Evolutionary conservation across 129 eudicot genomes (phyloP).

Genomic region (Tanacetum coccineum): DNA sequence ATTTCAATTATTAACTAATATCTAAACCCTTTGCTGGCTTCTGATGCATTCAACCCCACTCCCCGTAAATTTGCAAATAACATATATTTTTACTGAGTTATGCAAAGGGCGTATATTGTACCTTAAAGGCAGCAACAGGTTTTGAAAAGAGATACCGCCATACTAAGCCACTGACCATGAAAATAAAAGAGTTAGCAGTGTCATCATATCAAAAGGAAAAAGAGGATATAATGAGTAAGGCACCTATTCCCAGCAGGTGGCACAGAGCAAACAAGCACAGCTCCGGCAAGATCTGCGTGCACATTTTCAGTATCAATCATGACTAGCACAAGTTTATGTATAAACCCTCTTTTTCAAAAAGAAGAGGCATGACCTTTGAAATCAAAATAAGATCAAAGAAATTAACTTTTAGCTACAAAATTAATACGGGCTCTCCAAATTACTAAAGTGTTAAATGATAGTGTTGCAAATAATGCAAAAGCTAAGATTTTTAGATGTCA

Average conservation of each 20-base stretch:
- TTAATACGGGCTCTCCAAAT: not conserved
- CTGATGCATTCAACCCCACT: not conserved
- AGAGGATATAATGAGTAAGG: constrained; percentile 7
- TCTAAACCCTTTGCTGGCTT: not conserved
- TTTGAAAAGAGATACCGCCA: constrained; percentile 92
- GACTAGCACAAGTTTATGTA: constrained; percentile 12
- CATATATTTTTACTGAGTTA: constrained; percentile 3
- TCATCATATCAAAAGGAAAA: constrained; percentile 12
- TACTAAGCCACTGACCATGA: constrained; percentile 65
- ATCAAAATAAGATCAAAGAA: not conserved
- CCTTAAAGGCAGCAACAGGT: constrained; percentile 93
- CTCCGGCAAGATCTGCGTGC: constrained; percentile 60
- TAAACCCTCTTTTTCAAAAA: not conserved
- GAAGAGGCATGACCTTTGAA: not conserved
- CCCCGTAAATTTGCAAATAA: not conserved
- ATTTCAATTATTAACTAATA: not conserved
- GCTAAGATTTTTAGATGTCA: not conserved
- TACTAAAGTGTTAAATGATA: not conserved
- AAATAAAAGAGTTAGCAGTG: constrained; percentile 24
- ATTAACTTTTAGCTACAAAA: constrained; percentile 1
- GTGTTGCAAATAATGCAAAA: constrained; percentile 7
- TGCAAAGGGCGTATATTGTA: constrained; percentile 8
- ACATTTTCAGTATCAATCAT: constrained; percentile 16
- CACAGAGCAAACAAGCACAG: constrained; percentile 88
- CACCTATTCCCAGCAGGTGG: constrained; percentile 94